Evolutionary conservation across 139 green algal genomes (phyloP), one percentile per base, ranked within the genome.

Genomic region (Eudorina sp.): DNA sequence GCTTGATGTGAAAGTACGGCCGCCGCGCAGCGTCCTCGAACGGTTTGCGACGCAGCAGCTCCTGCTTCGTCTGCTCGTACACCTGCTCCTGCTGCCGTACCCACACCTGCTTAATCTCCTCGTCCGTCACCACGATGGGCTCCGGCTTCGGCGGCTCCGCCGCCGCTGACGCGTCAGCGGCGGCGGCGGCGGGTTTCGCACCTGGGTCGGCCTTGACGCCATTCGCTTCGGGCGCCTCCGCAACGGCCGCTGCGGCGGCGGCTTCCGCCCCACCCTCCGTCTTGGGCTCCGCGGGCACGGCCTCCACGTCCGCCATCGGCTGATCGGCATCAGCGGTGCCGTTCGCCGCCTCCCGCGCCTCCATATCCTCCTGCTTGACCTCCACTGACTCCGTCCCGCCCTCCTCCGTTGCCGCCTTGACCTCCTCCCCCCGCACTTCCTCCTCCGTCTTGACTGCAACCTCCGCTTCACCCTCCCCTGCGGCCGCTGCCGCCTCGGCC

Each of bases 1-100:
- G 92, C 95, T 98, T 98, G 38, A 96, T 89, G 72, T 98, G 96
- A 91, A 97, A 98, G 80, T 97, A 98, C 8, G 96, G 92, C 38
- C 96, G 91, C 88, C 94, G 94, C 48, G 97, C 95, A 34, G 53
- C 91, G 25, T 91, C 90, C 91, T 98, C 96, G 83, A 93, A 98
- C 0, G 85, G 88, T 75, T 91, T 83, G 19, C 93, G 88, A 16
- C 90, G 86, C 7, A 41, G 41, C 74, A 93, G 83, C 86, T 96
- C 89, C 69, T 90, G 73, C 85, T 93, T 95, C 23, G 90, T 93
- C 9, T 38, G 77, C 53, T 91, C 75, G 70, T 92, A 96, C 34
- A 94, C 14, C 36, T 70, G 53, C 2, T 95, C 90, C 53, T 90
- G 81, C 46, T 75, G 88, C 74, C 13, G 53, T 6, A 91, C 68